Base-by-base conservation (phyloP, 441 rosid species). In the Erodium trifolium region DNA sequence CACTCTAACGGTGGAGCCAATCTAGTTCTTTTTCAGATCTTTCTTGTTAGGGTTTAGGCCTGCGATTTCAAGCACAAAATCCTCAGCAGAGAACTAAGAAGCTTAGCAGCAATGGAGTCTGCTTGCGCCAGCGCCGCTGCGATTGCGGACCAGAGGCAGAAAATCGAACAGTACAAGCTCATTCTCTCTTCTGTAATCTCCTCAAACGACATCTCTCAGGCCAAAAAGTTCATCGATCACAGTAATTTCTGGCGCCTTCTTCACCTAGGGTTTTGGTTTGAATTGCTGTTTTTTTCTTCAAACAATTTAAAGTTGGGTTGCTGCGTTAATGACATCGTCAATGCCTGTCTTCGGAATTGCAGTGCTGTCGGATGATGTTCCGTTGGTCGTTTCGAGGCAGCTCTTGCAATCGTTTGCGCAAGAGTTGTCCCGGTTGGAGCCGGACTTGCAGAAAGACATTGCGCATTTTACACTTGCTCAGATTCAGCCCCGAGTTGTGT, bases 401-500 rank as follows among this genome's bases (percentile, higher is more conserved):
- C 88, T 94, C 69, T 75, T 95, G 81, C 99, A 92, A 78, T 84
- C 82, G 64, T 92, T 92, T 67, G 91, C 95, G 0, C 97, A 86
- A 79, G 99, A 92, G 69, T 65, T 95, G 57, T 96, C 89, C 73
- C 87, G 84, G 71, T 81, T 95, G 77, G 87, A 83, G 75, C 79
- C 95, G 13, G 96, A 88, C 63, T 79, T 85, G n/a, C 95, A 92
- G 67, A 95, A 92, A 84, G 98, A 95, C 73, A 89, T 90, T 80
- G 91, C 96, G 5, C 87, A 86, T 71, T 87, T 86, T 74, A 88
- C 91, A 39, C 95, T 95, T 35, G 78, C 89, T 14, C 96, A 89
- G 88, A 90, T 95, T 85, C 99, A 95, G 77, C 98, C 97, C 31
- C 88, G 99, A 65, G 98, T 92, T 70, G 97, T 95, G 76, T 95